A percentile compares a stretch with the other conserved stretches of the same genome.
These are phyloP conservation scores for Mortierella polycephala DNA, from an alignment of 371 early-diverging fungal genomes.

Conservation along the genomic window DNA sequence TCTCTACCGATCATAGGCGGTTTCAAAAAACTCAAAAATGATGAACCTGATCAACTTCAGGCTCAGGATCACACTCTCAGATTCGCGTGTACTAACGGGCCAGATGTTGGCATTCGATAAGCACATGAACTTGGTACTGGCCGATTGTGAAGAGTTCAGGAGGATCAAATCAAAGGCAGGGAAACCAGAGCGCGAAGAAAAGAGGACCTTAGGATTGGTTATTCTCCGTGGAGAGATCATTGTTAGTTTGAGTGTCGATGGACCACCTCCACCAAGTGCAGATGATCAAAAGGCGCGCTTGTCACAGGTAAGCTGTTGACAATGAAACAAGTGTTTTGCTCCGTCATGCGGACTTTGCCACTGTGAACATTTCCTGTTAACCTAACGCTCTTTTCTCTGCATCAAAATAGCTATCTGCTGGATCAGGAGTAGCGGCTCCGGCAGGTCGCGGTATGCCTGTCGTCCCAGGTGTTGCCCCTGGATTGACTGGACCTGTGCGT, in stretches of 20 bases:
- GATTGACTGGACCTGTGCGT: constrained; percentile 89
- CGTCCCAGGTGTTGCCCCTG: constrained; percentile 69
- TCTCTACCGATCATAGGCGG: constrained; percentile 44
- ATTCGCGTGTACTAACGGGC: constrained; percentile 92
- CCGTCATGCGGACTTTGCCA: not conserved
- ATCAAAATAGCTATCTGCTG: constrained; percentile 60
- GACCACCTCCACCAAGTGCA: constrained; percentile 85
- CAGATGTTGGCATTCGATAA: constrained; percentile 99
- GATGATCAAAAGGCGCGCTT: constrained; percentile 69
- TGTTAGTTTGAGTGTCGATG: constrained; percentile 91
- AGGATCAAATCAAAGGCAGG: constrained; percentile 79
- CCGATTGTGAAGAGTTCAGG: constrained; percentile 97
- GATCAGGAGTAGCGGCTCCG: constrained; percentile 85
- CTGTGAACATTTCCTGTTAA: not conserved
- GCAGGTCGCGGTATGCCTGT: constrained; percentile 94
- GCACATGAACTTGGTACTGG: constrained; percentile 97
- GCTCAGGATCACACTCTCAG: constrained; percentile 90
- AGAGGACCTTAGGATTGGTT: constrained; percentile 93
- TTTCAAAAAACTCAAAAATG: constrained; percentile 88
- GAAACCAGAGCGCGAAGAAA: constrained; percentile 71
- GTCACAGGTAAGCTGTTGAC: constrained; percentile 37
- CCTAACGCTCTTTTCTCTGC: constrained; percentile 1
- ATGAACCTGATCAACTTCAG: constrained; percentile 94
- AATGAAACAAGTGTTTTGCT: no score
- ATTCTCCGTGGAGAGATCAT: constrained; percentile 95